Evolutionary conservation across 305 asterid genomes (phyloP), one percentile per base, ranked within the genome.

Genomic region (Fraxinus platypoda): DNA sequence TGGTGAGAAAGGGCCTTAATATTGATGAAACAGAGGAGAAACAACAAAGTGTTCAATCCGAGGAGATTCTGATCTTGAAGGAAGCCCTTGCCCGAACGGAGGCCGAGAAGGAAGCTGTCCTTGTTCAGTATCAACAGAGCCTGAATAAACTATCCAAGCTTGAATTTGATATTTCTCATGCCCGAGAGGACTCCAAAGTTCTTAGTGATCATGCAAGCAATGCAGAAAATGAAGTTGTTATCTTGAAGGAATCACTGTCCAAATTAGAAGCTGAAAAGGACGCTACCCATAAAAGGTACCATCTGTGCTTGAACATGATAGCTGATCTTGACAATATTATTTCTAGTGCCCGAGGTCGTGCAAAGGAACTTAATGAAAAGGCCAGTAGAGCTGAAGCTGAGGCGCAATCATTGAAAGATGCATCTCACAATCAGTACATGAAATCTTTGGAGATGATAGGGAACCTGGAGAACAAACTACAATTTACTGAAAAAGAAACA

Each of bases 81-180:
- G 91, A 93, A 87, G 90, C 92, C 66, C 85, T 93, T 66, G 88
- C 94, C 79, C 88, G 88, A 84, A 87, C 94, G 78, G 97, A 97
- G 90, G 93, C 93, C 34, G 97, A 97, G 87, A 95, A 93, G 89
- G 97, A 95, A 89, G 94, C 93, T 77, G 94, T 95, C 43, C 87
- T 89, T 81, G 82, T 83, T 76, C 93, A 93, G 82, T 91, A 92
- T 87, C 95, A 89, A 84, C 91, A 90, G 83, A 85, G 90, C 81
- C 85, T 90, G 86, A 94, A 93, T 80, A 92, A 88, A 82, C 76
- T 93, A 73, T 91, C 97, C 30, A 82, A 86, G 78, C 93, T 95
- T 71, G 93, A 92, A 82, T 74, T 88, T 52, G 94, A 93, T 79
- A 86, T 93, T 30, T 87, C 97, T 25, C 90, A 88, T 85, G 89